A percentile compares a stretch with the other conserved stretches of the same genome.
phyloP scores from a whole-genome alignment of 2,329 filamentous ascomycete species.

The Dactylonectria macrodidyma region DNA sequence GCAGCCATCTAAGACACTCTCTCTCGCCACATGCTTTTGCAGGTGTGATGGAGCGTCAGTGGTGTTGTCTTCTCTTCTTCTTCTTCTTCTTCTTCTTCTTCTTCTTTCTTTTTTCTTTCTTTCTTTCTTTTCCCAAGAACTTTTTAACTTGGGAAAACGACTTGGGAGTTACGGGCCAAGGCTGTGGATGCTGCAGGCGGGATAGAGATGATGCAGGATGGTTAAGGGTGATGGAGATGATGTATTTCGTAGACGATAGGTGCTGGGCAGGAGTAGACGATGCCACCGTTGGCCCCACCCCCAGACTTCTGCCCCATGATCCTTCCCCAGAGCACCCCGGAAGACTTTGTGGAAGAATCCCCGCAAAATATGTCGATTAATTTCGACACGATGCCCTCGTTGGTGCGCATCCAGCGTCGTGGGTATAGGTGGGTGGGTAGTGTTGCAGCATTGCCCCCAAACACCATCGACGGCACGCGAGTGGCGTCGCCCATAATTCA shows the following conservation, averaged over 20 bases:
- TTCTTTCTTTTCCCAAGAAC: neutral
- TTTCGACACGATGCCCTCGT: slow-evolving; percentile 26
- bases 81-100: no score
- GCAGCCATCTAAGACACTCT: neutral
- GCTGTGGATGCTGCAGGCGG: slow-evolving; percentile 10
- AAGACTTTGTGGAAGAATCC: neutral
- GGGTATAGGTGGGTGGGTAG: slow-evolving; percentile 3
- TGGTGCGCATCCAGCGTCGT: slow-evolving; percentile 27
- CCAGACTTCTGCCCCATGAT: slow-evolving; percentile 21
- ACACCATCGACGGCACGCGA: neutral
- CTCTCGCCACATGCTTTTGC: neutral
- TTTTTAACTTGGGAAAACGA: neutral
- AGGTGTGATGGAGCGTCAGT: neutral
- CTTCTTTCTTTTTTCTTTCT: no score
- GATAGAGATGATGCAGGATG: no score
- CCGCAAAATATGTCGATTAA: slow-evolving; percentile 4
- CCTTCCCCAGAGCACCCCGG: slow-evolving; percentile 24
- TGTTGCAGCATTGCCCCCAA: neutral
- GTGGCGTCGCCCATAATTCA: neutral
- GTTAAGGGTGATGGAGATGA: no score
- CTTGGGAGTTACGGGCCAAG: neutral
- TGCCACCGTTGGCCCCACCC: slow-evolving; percentile 18
- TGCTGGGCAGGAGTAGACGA: neutral
- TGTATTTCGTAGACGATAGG: no score
- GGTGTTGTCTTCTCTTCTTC: no score